These are phyloP conservation scores for Solanum neorickii DNA, from an alignment of 257 asterid species.

Conservation along the genomic window DNA sequence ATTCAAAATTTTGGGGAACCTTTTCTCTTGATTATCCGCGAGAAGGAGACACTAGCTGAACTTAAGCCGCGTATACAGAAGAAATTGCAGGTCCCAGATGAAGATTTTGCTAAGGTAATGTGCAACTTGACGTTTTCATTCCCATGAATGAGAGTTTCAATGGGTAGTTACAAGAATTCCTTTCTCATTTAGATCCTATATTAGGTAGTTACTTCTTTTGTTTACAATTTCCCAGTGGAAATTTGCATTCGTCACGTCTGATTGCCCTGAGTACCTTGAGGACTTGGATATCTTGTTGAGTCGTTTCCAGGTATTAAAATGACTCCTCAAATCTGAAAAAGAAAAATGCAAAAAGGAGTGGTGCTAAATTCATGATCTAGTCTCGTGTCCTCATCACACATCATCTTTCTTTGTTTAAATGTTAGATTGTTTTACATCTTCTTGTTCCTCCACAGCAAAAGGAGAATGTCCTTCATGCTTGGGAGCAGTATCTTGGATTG, in stretches of 20 bases:
- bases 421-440: background rate
- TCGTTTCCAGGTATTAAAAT: conserved; percentile 37
- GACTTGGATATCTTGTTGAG: conserved; percentile 37
- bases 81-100: conserved; percentile 41
- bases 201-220: background rate
- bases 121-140: background rate
- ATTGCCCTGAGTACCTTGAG: conserved; percentile 41
- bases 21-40: conserved; percentile 39
- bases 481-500: conserved; percentile 60
- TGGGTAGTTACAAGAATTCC: background rate
- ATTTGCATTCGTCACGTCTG: conserved; percentile 41
- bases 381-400: background rate
- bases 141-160: background rate
- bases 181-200: background rate
- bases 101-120: conserved; percentile 38
- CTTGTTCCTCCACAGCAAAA: conserved; percentile 20
- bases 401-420: background rate
- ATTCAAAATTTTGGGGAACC: conserved; percentile 52
- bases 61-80: conserved; percentile 38
- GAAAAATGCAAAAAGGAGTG: background rate
- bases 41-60: conserved; percentile 34
- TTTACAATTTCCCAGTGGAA: conserved; percentile 29
- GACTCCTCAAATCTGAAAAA: background rate
- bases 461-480: conserved; percentile 17
- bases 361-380: background rate